Conservation (phyloP, 306 rosid species). For the Trifolium subterraneum region DNA sequence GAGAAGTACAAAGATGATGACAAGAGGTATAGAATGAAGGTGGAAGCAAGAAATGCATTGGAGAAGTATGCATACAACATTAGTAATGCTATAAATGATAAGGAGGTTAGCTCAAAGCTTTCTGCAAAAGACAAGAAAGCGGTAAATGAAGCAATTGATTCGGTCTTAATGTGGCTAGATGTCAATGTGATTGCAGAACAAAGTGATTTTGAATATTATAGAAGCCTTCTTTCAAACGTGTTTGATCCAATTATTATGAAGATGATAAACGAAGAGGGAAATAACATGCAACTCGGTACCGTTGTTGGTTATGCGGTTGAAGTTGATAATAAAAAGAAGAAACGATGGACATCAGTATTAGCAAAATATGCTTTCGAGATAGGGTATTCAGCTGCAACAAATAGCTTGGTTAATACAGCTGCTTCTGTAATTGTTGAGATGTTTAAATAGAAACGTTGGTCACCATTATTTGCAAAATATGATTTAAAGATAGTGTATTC, state of each 20-base stretch:
- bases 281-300: not conserved
- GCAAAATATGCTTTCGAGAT: not conserved
- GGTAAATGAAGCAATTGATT: conserved; percentile 69
- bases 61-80: conserved; percentile 75
- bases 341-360: not conserved
- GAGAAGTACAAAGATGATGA: not conserved
- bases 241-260: not conserved
- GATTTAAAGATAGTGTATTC: no score
- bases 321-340: not conserved
- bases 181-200: not conserved
- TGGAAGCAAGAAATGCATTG: conserved; percentile 51
- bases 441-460: no score
- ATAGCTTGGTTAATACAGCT: not conserved
- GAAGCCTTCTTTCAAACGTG: not conserved
- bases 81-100: conserved; percentile 70
- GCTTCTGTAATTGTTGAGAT: not conserved
- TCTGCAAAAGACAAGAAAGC: conserved; percentile 64
- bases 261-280: not conserved
- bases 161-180: not conserved
- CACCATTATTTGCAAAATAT: no score
- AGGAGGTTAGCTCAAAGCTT: conserved; percentile 68
- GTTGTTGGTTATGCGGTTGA: not conserved
- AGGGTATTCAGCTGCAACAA: not conserved
- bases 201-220: not conserved
- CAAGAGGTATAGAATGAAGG: not conserved